A percentile compares a stretch with the other conserved stretches of the same genome.
Evolutionary conservation across 768 basidiomycete genomes (phyloP).

Genomic region (Gloeopeniophorella convolvens): DNA sequence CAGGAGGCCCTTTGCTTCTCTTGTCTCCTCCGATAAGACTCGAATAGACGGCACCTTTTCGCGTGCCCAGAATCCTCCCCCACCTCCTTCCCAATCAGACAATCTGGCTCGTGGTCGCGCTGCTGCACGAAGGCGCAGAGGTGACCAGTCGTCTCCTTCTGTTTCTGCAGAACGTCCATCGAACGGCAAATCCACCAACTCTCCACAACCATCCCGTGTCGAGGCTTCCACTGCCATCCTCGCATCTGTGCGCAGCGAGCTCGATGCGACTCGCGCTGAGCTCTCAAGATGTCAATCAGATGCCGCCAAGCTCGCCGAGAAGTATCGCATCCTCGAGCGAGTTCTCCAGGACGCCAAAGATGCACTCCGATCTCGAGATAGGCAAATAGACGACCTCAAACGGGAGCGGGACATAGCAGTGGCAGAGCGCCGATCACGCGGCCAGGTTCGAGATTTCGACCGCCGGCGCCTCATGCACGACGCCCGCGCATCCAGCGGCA

Average conservation of each 20-base stretch:
- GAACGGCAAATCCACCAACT: constrained; percentile 5
- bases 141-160: constrained; percentile 20
- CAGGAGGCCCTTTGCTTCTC: constrained; percentile 17
- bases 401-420: constrained; percentile 22
- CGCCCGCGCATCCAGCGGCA: constrained; percentile 17
- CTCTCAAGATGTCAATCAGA: constrained; percentile 50
- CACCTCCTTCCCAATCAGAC: constrained; percentile 16
- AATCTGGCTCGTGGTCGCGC: constrained; percentile 22
- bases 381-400: constrained; percentile 51
- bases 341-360: constrained; percentile 61
- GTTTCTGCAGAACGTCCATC: constrained; percentile 18
- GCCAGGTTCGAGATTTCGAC: constrained; percentile 14
- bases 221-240: constrained; percentile 14
- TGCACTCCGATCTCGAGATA: constrained; percentile 47
- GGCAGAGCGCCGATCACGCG: constrained; percentile 16
- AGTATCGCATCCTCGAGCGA: constrained; percentile 55
- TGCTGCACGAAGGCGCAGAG: constrained; percentile 20
- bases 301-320: constrained; percentile 51
- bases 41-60: constrained; percentile 3
- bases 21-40: constrained; percentile 13
- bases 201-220: constrained; percentile 12
- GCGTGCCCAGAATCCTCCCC: constrained; percentile 12
- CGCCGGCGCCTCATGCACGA: constrained; percentile 14
- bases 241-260: constrained; percentile 46
- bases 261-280: constrained; percentile 46